phyloP scores from a whole-genome alignment of 108 stramenopile species.

The Aurantiochytrium sp. region DNA sequence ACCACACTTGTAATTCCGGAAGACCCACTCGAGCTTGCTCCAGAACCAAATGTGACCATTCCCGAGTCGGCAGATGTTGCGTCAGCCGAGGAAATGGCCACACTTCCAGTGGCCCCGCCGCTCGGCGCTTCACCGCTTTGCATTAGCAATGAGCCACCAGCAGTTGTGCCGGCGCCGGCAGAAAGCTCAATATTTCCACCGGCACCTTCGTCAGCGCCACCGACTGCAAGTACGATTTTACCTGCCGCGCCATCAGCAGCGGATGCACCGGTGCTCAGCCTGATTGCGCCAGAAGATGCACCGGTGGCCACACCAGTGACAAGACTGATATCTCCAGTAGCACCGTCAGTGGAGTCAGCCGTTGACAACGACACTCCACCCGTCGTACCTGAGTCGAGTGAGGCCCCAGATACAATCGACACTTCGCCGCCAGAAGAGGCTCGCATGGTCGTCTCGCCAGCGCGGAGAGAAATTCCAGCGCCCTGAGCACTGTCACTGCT shows the following conservation, averaged over 20 bases:
- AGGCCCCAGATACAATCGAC: background rate
- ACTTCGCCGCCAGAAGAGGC: background rate
- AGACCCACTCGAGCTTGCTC: background rate
- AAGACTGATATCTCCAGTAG: background rate
- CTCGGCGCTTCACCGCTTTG: background rate
- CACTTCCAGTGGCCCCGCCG: background rate
- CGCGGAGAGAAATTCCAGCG: background rate
- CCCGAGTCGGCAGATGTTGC: background rate
- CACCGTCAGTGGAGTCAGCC: background rate
- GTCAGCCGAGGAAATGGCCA: background rate
- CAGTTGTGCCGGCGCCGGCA: background rate
- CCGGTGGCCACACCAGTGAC: background rate
- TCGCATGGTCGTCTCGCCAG: background rate
- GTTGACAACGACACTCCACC: slow-evolving; percentile 27
- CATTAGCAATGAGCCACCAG: background rate
- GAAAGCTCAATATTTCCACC: background rate
- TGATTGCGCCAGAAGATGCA: background rate
- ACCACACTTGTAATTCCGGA: background rate
- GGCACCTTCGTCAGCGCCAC: background rate
- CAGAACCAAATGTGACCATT: background rate
- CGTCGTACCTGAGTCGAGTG: slow-evolving; percentile 10
- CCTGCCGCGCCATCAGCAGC: background rate
- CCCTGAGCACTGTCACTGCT: background rate
- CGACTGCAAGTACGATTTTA: background rate
- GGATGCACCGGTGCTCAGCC: background rate